Percentiles rank a stretch among this genome's conserved stretches.
These are phyloP conservation scores for Cryoendolithus antarcticus DNA, from an alignment of 2,329 filamentous ascomycete genomes.

Conservation along the genomic window DNA sequence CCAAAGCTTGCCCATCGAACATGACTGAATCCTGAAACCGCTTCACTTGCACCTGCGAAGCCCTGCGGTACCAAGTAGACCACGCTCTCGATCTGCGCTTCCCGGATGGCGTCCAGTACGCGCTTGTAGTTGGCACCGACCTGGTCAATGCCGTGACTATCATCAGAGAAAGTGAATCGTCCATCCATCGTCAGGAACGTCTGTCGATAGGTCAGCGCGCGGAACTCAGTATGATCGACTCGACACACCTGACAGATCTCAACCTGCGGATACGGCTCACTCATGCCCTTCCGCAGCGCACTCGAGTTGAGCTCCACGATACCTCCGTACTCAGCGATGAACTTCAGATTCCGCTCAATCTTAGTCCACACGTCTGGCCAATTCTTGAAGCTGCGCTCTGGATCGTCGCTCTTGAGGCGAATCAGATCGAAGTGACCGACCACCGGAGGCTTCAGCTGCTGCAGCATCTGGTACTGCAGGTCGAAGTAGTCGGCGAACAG, in stretches of 20 bases:
- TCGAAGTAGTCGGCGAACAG: constrained; percentile 82
- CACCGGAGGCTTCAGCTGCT: constrained; percentile 56
- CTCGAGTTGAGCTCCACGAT: constrained; percentile 84
- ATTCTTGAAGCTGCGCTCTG: constrained; percentile 39
- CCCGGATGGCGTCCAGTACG: constrained; percentile 57
- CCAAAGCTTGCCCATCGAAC: too few species aligned
- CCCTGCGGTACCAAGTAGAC: constrained; percentile 1
- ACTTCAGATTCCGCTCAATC: constrained; percentile 61
- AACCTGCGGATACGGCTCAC: constrained; percentile 75
- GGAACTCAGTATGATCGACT: background rate
- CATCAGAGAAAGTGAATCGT: constrained; percentile 82
- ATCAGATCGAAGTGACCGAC: constrained; percentile 94
- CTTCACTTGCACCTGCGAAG: too few species aligned
- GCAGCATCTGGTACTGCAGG: constrained; percentile 70
- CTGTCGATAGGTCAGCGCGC: constrained; percentile 27
- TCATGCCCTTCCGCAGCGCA: constrained; percentile 76
- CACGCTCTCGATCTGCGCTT: constrained; percentile 42
- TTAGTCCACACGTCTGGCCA: constrained; percentile 55
- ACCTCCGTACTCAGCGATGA: constrained; percentile 61
- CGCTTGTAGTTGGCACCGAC: constrained; percentile 69
- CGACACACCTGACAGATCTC: constrained; percentile 57
- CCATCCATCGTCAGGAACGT: constrained; percentile 63
- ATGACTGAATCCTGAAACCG: too few species aligned
- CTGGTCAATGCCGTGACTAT: constrained; percentile 81
- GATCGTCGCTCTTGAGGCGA: constrained; percentile 61